Evolutionary conservation across 1,139 yeast species (phyloP).

Genomic region (Pneumocystis murina): DNA sequence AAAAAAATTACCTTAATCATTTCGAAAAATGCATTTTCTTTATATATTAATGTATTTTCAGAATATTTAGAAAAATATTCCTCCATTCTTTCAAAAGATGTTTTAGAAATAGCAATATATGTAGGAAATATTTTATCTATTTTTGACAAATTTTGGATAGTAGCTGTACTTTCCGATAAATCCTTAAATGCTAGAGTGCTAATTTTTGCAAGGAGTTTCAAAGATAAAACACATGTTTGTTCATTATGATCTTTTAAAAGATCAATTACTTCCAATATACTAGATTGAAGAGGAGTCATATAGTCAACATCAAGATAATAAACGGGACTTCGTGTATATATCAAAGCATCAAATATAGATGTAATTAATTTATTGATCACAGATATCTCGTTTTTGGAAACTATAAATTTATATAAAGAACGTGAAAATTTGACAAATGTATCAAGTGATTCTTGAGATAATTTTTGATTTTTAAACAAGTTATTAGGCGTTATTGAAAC

Average conservation of each 20-base stretch:
- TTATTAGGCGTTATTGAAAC: not conserved
- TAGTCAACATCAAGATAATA: slow-evolving; percentile 9
- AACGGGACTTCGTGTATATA: slow-evolving; percentile 3
- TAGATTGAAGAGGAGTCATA: slow-evolving; percentile 3
- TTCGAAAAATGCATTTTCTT: not conserved
- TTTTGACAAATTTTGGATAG: not conserved
- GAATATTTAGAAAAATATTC: not conserved
- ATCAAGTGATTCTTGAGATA: not conserved
- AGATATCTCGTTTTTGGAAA: not conserved
- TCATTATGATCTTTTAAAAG: not conserved
- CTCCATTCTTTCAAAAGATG: not conserved
- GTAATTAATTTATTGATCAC: not conserved
- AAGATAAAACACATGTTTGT: not conserved
- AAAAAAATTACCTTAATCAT: not conserved
- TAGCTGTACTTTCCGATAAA: not conserved
- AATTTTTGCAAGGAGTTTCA: not conserved
- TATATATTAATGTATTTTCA: not conserved
- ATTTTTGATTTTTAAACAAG: not conserved
- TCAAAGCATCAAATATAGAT: not conserved
- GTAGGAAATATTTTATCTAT: not conserved
- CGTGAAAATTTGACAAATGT: not conserved
- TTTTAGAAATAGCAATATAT: not conserved
- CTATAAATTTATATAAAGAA: slow-evolving; percentile 1
- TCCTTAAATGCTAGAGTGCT: not conserved
- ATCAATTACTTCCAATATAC: not conserved